phyloP scores from a whole-genome alignment of 805 yeast genomes.

The Jamesozyma jinghongensis region DNA sequence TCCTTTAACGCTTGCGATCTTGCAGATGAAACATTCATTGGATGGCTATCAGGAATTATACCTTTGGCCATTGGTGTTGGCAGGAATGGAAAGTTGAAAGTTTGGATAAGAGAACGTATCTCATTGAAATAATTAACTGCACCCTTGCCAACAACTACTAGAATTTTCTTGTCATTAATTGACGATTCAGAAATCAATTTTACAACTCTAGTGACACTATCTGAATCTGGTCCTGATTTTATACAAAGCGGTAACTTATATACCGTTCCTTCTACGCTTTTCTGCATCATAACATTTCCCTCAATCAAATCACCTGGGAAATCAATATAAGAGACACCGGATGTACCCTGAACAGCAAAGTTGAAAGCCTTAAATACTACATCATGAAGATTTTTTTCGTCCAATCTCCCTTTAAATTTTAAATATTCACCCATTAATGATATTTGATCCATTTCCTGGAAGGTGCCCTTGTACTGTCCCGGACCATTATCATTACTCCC shows the following conservation, averaged over 20 bases:
- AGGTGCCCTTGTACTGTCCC: slow-evolving; percentile 50
- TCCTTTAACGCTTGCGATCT: slow-evolving; percentile 48
- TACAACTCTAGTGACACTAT: slow-evolving; percentile 27
- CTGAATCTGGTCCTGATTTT: slow-evolving; percentile 12
- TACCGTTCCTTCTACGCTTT: no score
- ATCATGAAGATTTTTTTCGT: slow-evolving; percentile 9
- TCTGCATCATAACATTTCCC: slow-evolving; percentile 3
- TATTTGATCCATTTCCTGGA: slow-evolving; percentile 64
- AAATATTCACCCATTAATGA: slow-evolving; percentile 39
- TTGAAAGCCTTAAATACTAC: slow-evolving; percentile 19
- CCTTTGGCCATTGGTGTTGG: slow-evolving; percentile 83
- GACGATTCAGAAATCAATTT: slow-evolving; percentile 17
- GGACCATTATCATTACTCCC: slow-evolving; percentile 43
- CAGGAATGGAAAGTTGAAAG: slow-evolving; percentile 44
- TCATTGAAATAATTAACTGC: slow-evolving; percentile 39
- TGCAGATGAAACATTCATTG: slow-evolving; percentile 50
- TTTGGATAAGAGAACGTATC: slow-evolving; percentile 35
- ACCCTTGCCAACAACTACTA: slow-evolving; percentile 60
- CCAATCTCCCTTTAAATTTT: slow-evolving; percentile 40
- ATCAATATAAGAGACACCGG: slow-evolving; percentile 57
- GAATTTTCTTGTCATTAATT: slow-evolving; percentile 36
- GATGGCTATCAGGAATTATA: slow-evolving; percentile 42
- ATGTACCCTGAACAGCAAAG: slow-evolving; percentile 35
- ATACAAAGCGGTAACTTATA: slow-evolving; percentile 6
- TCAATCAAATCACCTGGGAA: slow-evolving; percentile 53